Evolutionary conservation across 2,329 filamentous ascomycete species (phyloP).

Genomic region (Neopestalotiopsis sp.): DNA sequence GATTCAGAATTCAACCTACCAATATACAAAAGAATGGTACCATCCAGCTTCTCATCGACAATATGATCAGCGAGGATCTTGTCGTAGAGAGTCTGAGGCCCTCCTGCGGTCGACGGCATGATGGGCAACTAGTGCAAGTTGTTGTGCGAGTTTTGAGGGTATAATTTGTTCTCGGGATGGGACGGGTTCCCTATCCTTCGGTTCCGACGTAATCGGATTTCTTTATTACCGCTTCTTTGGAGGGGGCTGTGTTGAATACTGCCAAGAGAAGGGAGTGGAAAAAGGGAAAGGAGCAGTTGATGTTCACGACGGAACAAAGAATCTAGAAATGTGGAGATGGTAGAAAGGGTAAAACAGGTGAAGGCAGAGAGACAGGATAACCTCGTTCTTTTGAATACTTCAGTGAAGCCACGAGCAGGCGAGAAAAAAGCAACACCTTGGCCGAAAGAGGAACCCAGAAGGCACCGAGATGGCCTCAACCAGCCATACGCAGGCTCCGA

Average conservation of each 20-base stretch:
- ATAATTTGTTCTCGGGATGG: background rate
- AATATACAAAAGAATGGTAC: conserved; percentile 92
- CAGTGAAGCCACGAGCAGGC: background rate
- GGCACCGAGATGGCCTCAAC: conserved; percentile 2
- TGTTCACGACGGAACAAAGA: background rate
- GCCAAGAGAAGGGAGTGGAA: background rate
- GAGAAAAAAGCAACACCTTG: conserved; percentile 7
- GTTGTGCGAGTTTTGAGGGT: background rate
- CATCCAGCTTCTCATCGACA: conserved; percentile 93
- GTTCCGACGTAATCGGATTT: background rate
- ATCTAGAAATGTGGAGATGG: conserved; percentile 4
- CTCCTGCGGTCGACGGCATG: conserved; percentile 78
- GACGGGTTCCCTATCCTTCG: background rate
- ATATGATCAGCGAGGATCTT: conserved; percentile 96
- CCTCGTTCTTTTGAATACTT: background rate
- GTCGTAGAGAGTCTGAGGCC: conserved; percentile 90
- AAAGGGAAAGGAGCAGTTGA: background rate
- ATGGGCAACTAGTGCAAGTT: conserved; percentile 38
- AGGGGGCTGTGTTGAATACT: background rate
- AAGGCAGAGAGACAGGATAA: background rate
- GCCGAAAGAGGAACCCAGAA: conserved; percentile 15
- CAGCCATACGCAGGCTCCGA: background rate
- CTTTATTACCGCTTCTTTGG: conserved; percentile 6
- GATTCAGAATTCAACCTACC: conserved; percentile 58
- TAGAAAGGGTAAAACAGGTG: background rate